Conservation (phyloP, 345 rosid species). For the Raphanus raphanistrum region DNA sequence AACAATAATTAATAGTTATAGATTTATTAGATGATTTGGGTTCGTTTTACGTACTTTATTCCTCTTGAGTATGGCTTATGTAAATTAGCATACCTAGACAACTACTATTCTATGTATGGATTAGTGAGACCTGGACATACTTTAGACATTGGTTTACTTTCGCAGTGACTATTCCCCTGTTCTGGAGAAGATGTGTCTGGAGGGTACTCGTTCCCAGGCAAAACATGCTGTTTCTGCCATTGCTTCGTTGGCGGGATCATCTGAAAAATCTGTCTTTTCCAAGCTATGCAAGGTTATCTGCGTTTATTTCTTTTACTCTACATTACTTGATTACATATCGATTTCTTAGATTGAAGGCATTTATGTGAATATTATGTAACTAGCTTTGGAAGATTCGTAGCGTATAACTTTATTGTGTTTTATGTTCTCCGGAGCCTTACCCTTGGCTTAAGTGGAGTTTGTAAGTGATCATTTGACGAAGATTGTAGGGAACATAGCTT, state of each 20-base stretch:
- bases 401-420: conserved; percentile 10
- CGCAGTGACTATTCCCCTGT: conserved; percentile 67
- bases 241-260: conserved; percentile 58
- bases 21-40: conserved; percentile 6
- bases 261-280: conserved; percentile 48
- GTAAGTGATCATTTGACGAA: conserved; percentile 7
- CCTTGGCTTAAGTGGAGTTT: conserved; percentile 1
- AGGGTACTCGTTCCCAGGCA: conserved; percentile 79
- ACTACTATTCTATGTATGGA: background rate
- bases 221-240: conserved; percentile 86
- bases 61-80: conserved; percentile 10
- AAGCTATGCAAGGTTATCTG: conserved; percentile 69
- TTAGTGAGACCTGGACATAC: conserved; percentile 16
- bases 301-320: background rate
- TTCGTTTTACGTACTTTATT: conserved; percentile 4
- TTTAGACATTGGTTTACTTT: conserved; percentile 14
- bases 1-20: background rate
- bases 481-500: conserved; percentile 13
- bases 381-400: conserved; percentile 28
- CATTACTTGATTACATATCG: background rate
- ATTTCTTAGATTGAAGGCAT: conserved; percentile 15
- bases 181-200: conserved; percentile 64
- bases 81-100: conserved; percentile 15
- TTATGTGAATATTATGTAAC: conserved; percentile 1
- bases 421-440: conserved; percentile 6